Base-by-base conservation (phyloP, 2,329 filamentous ascomycete genomes). In the Cercospora sojina region DNA sequence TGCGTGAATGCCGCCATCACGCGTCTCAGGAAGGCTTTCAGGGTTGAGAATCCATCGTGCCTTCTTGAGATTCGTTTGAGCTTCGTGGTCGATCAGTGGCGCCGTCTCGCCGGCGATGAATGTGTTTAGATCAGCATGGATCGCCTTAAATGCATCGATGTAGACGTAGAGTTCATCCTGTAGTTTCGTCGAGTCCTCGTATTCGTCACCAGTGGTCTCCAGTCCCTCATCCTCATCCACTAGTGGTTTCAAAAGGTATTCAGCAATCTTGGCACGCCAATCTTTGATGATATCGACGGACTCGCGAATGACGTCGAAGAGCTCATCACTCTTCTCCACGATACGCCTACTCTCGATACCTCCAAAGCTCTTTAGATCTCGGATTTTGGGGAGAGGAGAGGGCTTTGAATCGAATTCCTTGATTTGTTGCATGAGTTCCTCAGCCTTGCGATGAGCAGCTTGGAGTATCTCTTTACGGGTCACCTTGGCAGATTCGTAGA, bases 141-240 rank as follows among this genome's bases (percentile, higher is more conserved):
- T 84, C 0, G 90, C 87, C 66, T 92, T 86, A 29, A 97, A 82
- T 8, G 87, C 88, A 75, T 93, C 88, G 65, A 96, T 90, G 74
- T 96, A 96, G 6, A 91, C 91, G 78, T 94, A 91, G 49, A 97
- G 86, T 75, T 96, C 88, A 68, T 97, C 94, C 79, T 98, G 94
- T 55, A 90, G 86, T 76, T 91, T 91, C 0, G 93, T 92, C 0
- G 94, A 96, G 32, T 91, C 87, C 71, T 92, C 91, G 69, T 97
- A 95, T 76, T 98, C 95, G 66, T 97, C 90, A 25, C 95, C 95
- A 10, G 92, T 94, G 2, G 88, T 85, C 65, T 96, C 92, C n/a
- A 81, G 82, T 16, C 81, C 80, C 4, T 88, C 87, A 47, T 96
- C 92, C 74, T 95, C 88, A 72, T 98, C 95, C 18, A 98, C 87